phyloP scores from a whole-genome alignment of 495 filamentous ascomycete species.

The Geopyxis carbonaria region DNA sequence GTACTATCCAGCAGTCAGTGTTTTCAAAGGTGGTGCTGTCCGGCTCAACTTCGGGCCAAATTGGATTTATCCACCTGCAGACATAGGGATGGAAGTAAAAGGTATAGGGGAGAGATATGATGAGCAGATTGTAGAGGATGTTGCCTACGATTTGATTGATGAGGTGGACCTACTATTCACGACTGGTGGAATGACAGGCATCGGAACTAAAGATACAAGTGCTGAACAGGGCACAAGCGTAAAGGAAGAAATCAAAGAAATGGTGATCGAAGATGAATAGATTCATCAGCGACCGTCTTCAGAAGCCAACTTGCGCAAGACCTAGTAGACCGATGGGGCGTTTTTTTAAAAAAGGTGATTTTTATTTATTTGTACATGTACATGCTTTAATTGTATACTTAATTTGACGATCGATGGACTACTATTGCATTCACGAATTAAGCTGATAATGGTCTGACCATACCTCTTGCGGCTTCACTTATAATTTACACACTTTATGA shows the following conservation, averaged over 20 bases:
- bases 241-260: constrained; percentile 40
- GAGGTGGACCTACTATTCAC: constrained; percentile 67
- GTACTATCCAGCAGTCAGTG: constrained; percentile 86
- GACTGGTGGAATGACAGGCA: constrained; percentile 29
- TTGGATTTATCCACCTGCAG: constrained; percentile 74
- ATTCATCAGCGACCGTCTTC: no score
- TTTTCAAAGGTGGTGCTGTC: constrained; percentile 77
- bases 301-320: no score
- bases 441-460: no score
- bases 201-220: constrained; percentile 25
- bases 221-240: constrained; percentile 27
- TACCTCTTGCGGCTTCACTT: no score
- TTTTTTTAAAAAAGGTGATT: no score
- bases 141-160: constrained; percentile 80
- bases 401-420: no score
- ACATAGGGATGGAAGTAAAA: constrained; percentile 29
- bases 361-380: no score
- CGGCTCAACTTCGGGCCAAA: constrained; percentile 80
- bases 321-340: no score
- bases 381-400: no score
- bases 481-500: no score
- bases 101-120: constrained; percentile 65
- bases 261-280: constrained; percentile 44
- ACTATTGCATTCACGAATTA: no score
- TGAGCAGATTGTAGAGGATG: constrained; percentile 90